A percentile compares a stretch with the other conserved stretches of the same genome.
Conservation (phyloP, 257 asterid species). For the Rehmannia glutinosa region DNA sequence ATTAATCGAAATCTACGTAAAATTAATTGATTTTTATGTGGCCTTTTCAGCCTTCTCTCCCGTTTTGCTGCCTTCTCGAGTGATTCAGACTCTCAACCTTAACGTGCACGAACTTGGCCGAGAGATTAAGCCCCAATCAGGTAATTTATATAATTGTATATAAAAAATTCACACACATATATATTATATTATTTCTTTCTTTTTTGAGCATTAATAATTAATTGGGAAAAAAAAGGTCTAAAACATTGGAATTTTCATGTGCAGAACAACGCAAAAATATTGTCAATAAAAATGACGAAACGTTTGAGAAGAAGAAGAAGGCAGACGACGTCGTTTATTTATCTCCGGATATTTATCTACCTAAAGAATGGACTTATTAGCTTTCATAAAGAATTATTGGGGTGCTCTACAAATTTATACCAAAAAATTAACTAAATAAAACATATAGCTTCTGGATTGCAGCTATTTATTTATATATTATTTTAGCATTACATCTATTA, state of each 20-base stretch:
- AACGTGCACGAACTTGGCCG: slow-evolving; percentile 51
- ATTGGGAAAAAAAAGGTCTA: neutral
- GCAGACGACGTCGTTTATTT: slow-evolving; percentile 17
- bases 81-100: slow-evolving; percentile 57
- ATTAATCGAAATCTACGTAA: neutral
- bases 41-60: slow-evolving; percentile 37
- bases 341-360: slow-evolving; percentile 52
- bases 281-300: slow-evolving; percentile 7
- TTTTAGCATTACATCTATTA: too few relatives aligned
- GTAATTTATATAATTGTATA: neutral
- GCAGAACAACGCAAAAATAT: slow-evolving; percentile 32
- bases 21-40: neutral
- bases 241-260: neutral
- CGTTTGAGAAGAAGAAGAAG: too few relatives aligned
- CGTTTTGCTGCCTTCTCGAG: slow-evolving; percentile 57
- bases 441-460: too few relatives aligned
- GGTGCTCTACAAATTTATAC: too few relatives aligned
- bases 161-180: neutral
- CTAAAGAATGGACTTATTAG: slow-evolving; percentile 73
- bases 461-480: too few relatives aligned
- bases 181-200: neutral
- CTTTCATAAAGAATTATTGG: too few relatives aligned
- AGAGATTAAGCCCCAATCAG: slow-evolving; percentile 34
- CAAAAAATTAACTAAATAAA: too few relatives aligned
- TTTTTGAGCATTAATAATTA: too few relatives aligned